phyloP scores from a whole-genome alignment of 176 grass and related monocot species.

The Musa schizocarpa region DNA sequence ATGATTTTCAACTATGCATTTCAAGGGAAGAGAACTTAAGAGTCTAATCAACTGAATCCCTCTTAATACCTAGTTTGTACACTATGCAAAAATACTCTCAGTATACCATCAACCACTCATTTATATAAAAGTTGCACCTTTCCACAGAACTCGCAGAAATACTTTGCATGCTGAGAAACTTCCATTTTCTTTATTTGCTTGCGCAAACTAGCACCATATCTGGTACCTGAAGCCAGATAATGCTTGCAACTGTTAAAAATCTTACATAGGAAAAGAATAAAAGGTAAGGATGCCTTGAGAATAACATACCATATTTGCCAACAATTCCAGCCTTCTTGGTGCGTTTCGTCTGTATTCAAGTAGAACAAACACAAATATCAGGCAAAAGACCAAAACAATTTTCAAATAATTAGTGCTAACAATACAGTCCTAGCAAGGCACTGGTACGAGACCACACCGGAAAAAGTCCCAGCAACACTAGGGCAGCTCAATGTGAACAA shows the following conservation, averaged over 20 bases:
- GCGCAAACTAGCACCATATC: constrained; percentile 93
- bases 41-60: no score
- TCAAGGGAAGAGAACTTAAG: no score
- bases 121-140: constrained; percentile 31
- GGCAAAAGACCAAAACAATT: background rate
- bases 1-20: no score
- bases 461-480: background rate
- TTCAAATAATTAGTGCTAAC: background rate
- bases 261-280: no score
- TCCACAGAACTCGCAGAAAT: constrained; percentile 92
- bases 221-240: constrained; percentile 37
- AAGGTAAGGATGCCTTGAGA: background rate
- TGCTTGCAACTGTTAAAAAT: no score
- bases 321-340: constrained; percentile 94
- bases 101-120: background rate
- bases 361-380: constrained; percentile 4
- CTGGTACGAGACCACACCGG: background rate
- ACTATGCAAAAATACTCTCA: no score
- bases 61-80: no score
- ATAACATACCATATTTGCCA: constrained; percentile 74
- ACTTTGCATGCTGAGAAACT: constrained; percentile 85
- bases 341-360: constrained; percentile 58
- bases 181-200: constrained; percentile 99
- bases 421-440: background rate
- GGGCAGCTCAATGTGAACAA: no score